These are phyloP conservation scores for Trametes punicea DNA, from an alignment of 768 basidiomycete genomes.

Conservation along the genomic window DNA sequence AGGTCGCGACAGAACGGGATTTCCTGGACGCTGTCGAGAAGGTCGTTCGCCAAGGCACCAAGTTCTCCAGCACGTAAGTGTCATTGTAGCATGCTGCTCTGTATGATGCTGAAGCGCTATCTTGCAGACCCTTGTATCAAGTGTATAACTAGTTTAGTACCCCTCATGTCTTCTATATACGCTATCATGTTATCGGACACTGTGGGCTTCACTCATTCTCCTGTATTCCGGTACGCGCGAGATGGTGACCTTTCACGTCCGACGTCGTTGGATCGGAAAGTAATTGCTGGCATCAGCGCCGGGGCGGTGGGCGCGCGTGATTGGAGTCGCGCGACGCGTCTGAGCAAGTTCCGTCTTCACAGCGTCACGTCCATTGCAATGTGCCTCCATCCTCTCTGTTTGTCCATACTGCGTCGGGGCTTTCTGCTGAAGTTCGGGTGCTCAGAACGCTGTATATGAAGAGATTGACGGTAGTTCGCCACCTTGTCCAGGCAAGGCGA, in stretches of 20 bases:
- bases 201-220: not conserved
- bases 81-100: not conserved
- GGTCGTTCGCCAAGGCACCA: constrained; percentile 95
- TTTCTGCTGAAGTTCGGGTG: too few relatives aligned
- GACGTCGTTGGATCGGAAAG: too few relatives aligned
- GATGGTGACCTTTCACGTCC: not conserved
- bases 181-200: constrained; percentile 15
- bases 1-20: constrained; percentile 96
- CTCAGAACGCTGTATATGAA: not conserved
- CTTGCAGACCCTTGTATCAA: constrained; percentile 77
- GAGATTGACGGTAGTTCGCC: not conserved
- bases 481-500: too few relatives aligned
- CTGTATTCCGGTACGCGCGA: not conserved
- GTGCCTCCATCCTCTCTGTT: not conserved
- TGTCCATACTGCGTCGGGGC: not conserved
- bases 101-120: constrained; percentile 8
- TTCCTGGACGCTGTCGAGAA: constrained; percentile 98
- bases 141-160: constrained; percentile 75
- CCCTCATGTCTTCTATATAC: constrained; percentile 1
- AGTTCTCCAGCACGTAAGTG: constrained; percentile 94
- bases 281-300: not conserved
- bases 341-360: constrained; percentile 6
- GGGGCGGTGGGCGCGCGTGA: not conserved
- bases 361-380: not conserved
- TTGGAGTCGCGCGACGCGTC: constrained; percentile 8